Conservation (phyloP, 1,139 yeast genomes). For the Zhuliangozyma parablackwelliae region DNA sequence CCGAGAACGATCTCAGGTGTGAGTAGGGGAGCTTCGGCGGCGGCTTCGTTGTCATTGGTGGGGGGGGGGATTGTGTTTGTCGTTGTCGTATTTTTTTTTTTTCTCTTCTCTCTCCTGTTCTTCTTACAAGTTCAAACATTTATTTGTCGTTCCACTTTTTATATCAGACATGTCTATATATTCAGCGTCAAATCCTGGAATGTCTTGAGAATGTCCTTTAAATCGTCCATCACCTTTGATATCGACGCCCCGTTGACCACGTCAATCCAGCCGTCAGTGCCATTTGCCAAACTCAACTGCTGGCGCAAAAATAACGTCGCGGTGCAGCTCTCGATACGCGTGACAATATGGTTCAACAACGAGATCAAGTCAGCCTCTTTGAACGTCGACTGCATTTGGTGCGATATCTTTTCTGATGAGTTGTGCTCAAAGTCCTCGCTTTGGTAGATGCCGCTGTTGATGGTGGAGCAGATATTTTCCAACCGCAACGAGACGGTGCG, state of each 20-base stretch:
- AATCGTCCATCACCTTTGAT: slow-evolving; percentile 24
- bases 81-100: neutral
- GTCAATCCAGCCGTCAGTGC: slow-evolving; percentile 21
- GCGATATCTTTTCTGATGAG: slow-evolving; percentile 23
- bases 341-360: slow-evolving; percentile 58
- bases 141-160: too few relatives aligned
- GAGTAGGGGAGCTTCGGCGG: neutral
- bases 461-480: slow-evolving; percentile 43
- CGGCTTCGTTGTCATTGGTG: neutral
- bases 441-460: slow-evolving; percentile 21
- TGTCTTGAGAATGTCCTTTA: slow-evolving; percentile 13
- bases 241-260: slow-evolving; percentile 20
- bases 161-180: too few relatives aligned
- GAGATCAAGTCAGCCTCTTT: slow-evolving; percentile 37
- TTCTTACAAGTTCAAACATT: too few relatives aligned
- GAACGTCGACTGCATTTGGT: slow-evolving; percentile 20
- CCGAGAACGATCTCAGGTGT: too few relatives aligned
- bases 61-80: neutral
- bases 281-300: slow-evolving; percentile 21
- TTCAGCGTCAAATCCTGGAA: slow-evolving; percentile 6
- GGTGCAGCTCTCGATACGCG: slow-evolving; percentile 58
- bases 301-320: slow-evolving; percentile 33
- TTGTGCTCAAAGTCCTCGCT: slow-evolving; percentile 24
- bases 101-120: neutral
- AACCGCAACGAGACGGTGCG: slow-evolving; percentile 46